phyloP scores from a whole-genome alignment of 73 alveolate genomes.

The Breviolum minutum region DNA sequence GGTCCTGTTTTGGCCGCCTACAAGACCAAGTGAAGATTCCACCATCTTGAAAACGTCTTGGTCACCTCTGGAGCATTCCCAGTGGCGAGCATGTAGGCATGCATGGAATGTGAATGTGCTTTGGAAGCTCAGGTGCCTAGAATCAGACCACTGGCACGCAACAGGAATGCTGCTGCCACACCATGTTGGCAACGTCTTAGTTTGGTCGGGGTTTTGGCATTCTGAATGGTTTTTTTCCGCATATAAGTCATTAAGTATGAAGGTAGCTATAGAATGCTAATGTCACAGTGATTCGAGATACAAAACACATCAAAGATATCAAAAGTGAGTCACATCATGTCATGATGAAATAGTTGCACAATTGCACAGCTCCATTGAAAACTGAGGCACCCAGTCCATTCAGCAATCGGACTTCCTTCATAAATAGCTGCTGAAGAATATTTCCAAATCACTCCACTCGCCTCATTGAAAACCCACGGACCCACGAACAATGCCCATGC shows the following conservation, averaged over 20 bases:
- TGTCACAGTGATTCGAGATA: not conserved
- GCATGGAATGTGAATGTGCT: too few relatives aligned
- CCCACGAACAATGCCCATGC: too few relatives aligned
- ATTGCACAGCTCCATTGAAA: not conserved
- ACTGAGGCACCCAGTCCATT: conserved; percentile 46
- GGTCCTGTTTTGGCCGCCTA: conserved; percentile 76
- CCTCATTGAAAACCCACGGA: not conserved
- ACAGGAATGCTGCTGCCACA: conserved; percentile 64
- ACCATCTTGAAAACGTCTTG: conserved; percentile 93
- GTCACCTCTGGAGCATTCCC: conserved; percentile 25
- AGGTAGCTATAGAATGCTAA: not conserved
- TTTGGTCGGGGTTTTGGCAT: too few relatives aligned
- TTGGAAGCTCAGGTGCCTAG: conserved; percentile 12
- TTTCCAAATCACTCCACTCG: conserved; percentile 69
- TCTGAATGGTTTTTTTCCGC: too few relatives aligned
- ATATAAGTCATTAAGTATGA: not conserved
- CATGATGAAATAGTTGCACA: not conserved
- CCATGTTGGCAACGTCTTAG: conserved; percentile 82
- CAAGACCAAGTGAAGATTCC: conserved; percentile 49
- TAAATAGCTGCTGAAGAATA: conserved; percentile 60
- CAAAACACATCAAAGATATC: too few relatives aligned
- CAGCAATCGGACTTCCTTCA: conserved; percentile 44
- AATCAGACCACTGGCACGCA: conserved; percentile 60
- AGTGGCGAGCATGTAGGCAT: not conserved
- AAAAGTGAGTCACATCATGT: too few relatives aligned